A percentile compares a stretch with the other conserved stretches of the same genome.
Evolutionary conservation across 139 green algal species (phyloP).

Genomic region (Mychonastes homosphaera): DNA sequence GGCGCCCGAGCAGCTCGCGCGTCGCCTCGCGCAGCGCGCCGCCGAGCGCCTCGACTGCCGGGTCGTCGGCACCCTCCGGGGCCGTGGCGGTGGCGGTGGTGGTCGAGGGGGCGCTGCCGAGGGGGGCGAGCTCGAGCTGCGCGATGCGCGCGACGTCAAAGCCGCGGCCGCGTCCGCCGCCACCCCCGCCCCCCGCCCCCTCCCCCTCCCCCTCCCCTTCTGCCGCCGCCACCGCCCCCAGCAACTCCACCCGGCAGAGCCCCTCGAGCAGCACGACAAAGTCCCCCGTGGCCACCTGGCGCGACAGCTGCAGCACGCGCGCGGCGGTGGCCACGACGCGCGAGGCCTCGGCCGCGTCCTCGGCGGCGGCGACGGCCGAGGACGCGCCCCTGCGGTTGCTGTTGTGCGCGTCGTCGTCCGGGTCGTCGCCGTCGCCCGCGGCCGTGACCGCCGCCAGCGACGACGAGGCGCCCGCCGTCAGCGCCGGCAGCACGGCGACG

Average conservation of each 20-base stretch:
- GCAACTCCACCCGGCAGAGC: slow-evolving; percentile 21
- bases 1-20: slow-evolving; percentile 5
- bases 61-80: background rate
- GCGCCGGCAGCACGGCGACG: slow-evolving; percentile 22
- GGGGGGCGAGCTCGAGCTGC: slow-evolving; percentile 8
- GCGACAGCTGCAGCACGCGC: slow-evolving; percentile 26
- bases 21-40: slow-evolving; percentile 13
- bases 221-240: background rate
- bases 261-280: slow-evolving; percentile 38
- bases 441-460: background rate
- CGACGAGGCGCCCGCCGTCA: slow-evolving; percentile 2
- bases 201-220: no score
- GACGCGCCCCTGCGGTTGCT: background rate
- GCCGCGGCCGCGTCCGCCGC: no score
- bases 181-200: no score
- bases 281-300: slow-evolving; percentile 22
- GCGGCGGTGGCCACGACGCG: slow-evolving; percentile 17
- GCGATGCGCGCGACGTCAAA: background rate
- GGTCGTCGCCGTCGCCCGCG: background rate
- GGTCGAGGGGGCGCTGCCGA: background rate
- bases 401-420: slow-evolving; percentile 1
- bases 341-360: slow-evolving; percentile 3
- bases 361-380: background rate
- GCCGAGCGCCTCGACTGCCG: slow-evolving; percentile 10
- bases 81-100: background rate